phyloP scores from a whole-genome alignment of 768 basidiomycete genomes.

The Multifurca ochricompacta region DNA sequence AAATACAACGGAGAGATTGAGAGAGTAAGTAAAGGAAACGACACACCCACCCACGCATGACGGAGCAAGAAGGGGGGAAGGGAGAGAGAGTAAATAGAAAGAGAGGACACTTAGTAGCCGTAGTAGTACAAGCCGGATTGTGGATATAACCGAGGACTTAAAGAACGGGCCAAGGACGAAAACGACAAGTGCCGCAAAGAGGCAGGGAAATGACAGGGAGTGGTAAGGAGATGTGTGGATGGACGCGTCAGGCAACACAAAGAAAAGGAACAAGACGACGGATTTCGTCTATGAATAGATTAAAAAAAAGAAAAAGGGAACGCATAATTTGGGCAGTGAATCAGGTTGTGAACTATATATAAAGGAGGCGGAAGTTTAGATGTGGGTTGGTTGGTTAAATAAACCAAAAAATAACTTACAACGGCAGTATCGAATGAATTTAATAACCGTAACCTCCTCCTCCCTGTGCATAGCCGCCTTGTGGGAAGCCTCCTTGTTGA shows the following conservation, averaged over 20 bases:
- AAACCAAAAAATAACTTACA: neutral
- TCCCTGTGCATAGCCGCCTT: slow-evolving; percentile 6
- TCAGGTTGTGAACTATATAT: neutral
- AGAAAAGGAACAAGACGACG: neutral
- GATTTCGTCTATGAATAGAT: neutral
- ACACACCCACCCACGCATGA: slow-evolving; percentile 20
- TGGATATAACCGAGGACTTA: slow-evolving; percentile 33
- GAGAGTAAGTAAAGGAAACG: too few relatives aligned
- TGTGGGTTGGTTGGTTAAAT: too few relatives aligned
- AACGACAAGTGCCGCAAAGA: slow-evolving; percentile 33
- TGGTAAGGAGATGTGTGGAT: slow-evolving; percentile 31
- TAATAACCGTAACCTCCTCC: slow-evolving; percentile 19
- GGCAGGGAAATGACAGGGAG: slow-evolving; percentile 30
- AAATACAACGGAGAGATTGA: slow-evolving; percentile 11
- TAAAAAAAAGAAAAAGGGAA: slow-evolving; percentile 11
- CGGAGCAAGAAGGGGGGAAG: slow-evolving; percentile 17
- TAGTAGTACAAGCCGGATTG: slow-evolving; percentile 42
- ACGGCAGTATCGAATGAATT: neutral
- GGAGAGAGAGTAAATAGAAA: neutral
- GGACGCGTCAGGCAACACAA: slow-evolving; percentile 28
- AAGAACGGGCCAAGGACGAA: slow-evolving; percentile 32
- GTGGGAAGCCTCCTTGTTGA: slow-evolving; percentile 16
- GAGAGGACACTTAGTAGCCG: slow-evolving; percentile 21
- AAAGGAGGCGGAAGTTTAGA: too few relatives aligned
- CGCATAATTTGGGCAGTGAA: slow-evolving; percentile 8